Evolutionary conservation across 495 filamentous ascomycete species (phyloP).

Genomic region (Aspergillus coremiiformis): DNA sequence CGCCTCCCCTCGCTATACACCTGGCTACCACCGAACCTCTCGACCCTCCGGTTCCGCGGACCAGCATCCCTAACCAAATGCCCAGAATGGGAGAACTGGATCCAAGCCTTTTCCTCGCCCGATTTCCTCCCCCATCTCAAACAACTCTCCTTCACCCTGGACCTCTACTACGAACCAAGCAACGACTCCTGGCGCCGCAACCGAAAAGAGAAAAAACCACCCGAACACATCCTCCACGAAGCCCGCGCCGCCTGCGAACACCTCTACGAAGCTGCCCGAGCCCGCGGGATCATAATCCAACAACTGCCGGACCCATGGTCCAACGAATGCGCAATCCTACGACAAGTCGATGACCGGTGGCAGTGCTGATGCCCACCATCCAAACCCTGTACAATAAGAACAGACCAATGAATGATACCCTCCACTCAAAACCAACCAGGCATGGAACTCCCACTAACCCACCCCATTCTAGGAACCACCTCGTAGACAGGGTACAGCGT

Average conservation of each 20-base stretch:
- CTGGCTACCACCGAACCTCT: conserved; percentile 14
- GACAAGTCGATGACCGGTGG: neutral
- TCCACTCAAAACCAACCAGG: too few species aligned
- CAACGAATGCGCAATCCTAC: neutral
- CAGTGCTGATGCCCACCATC: neutral
- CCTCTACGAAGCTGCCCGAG: neutral
- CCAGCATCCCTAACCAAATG: conserved; percentile 14
- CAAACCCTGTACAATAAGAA: neutral
- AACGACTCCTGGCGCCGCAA: neutral
- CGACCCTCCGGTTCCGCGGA: conserved; percentile 17
- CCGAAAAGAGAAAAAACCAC: neutral
- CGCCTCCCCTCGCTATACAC: conserved; percentile 13
- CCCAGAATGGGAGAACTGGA: conserved; percentile 17
- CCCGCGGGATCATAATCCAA: neutral
- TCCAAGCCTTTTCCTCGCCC: conserved; percentile 8
- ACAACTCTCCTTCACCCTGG: conserved; percentile 16
- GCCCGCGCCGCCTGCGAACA: neutral
- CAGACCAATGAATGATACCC: neutral
- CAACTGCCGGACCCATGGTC: neutral
- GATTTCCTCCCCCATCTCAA: conserved; percentile 16
- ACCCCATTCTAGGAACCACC: neutral
- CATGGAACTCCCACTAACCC: too few species aligned
- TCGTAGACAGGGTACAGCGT: neutral
- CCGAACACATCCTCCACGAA: neutral
- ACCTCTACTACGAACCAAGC: conserved; percentile 11